Evolutionary conservation across 2,329 filamentous ascomycete species (phyloP), one percentile per base, ranked within the genome.

Genomic region (Colletotrichum plurivorum): DNA sequence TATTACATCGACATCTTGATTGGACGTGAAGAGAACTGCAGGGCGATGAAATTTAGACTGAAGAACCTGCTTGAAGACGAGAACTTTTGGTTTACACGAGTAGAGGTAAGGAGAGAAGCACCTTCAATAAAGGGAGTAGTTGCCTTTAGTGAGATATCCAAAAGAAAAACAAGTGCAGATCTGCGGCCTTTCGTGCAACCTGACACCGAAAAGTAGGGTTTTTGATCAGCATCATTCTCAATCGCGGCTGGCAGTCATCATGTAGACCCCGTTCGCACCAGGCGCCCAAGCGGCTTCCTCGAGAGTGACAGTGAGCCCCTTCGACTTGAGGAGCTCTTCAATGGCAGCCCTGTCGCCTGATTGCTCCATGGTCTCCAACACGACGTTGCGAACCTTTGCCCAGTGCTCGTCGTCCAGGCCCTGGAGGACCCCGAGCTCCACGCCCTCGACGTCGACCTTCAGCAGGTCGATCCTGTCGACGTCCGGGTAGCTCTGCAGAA

Each of bases 371-470:
- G 72, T 64, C 54, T 76, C 75, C 3, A 76, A 43, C 18, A 69
- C 70, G 16, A 75, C 52, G 20, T 73, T 75, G 4, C 57, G 56
- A n/a, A 74, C 56, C 39, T 71, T 56, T 2, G 16, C 43, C 74
- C 73, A 76, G 52, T 76, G 46, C 31, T 74, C 73, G 49, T 73
- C 71, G 31, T 36, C 31, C 7, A 77, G 15, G 15, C 74, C 75
- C 2, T 56, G 39, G 2, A 76, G 54, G 5, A 75, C 73, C 2
- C 71, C 71, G 16, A 77, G 53, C 55, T 77, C 75, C 6, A 55
- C 69, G 15, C 73, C 72, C 60, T 76, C 75, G 6, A 77, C 74
- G 45, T 77, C 75, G 16, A 76, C 67, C 65, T 77, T 77, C 55
- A 77, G 63, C n/a, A 77, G 48, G 51, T 76, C 74, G 45, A 76